These are phyloP conservation scores for Botrytis fragariae DNA, from an alignment of 2,329 filamentous ascomycete species.

Conservation along the genomic window DNA sequence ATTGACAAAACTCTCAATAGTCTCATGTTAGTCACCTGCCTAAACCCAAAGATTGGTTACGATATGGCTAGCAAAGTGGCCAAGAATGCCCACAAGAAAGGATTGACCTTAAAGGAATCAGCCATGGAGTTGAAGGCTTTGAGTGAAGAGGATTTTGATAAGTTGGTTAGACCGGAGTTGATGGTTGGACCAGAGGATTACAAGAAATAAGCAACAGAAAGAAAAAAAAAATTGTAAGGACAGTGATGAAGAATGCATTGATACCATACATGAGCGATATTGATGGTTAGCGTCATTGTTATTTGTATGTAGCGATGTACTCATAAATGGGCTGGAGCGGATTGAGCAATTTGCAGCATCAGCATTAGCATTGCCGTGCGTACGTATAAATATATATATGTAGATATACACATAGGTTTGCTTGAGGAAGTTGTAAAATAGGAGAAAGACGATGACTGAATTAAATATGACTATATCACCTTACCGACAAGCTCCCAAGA, in stretches of 20 bases:
- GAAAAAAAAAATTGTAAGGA: constrained; percentile 23
- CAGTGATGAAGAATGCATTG: not conserved
- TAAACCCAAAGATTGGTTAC: constrained; percentile 96
- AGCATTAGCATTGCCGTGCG: not conserved
- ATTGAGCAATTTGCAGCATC: not conserved
- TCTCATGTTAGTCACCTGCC: constrained; percentile 96
- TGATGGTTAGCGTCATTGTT: constrained; percentile 2
- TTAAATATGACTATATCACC: not conserved
- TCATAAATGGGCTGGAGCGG: not conserved
- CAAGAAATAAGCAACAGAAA: constrained; percentile 39
- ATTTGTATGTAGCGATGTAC: not conserved
- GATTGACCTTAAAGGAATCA: constrained; percentile 86
- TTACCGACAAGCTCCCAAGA: not conserved
- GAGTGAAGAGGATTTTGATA: constrained; percentile 85
- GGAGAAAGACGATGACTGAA: not conserved
- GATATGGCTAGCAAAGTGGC: constrained; percentile 96
- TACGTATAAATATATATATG: not conserved
- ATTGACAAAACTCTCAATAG: constrained; percentile 45
- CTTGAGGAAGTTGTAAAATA: not conserved
- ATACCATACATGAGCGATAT: constrained; percentile 9
- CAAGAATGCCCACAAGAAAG: constrained; percentile 99
- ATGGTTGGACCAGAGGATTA: constrained; percentile 84
- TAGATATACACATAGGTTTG: not conserved
- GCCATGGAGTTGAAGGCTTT: constrained; percentile 91
- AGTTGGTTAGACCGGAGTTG: constrained; percentile 84